Evolutionary conservation across 192 early-diverging fungal genomes (phyloP), one percentile per base, ranked within the genome.

Genomic region (Gamsiella multidivaricata): DNA sequence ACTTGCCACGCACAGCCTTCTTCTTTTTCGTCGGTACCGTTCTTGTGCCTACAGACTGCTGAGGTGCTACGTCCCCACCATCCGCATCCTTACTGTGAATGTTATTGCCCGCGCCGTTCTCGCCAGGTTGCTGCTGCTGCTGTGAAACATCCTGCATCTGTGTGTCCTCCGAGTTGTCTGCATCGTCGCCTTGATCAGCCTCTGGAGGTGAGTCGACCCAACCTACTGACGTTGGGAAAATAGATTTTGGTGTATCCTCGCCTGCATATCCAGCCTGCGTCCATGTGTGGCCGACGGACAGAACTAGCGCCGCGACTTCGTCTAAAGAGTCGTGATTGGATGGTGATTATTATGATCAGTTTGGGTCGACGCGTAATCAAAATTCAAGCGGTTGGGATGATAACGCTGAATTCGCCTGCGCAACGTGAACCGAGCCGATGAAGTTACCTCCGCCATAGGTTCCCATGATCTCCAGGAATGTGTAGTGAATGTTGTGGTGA

Each of bases 241-340:
- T 91, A 0, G 88, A 92, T 64, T 90, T 91, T 9, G 98, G 98
- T 33, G 89, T 86, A 81, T 99, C 97, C 70, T 98, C 97, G 59
- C 98, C 98, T n/a, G 96, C 95, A 81, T 93, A 98, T 54, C 98
- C 98, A 23, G 94, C 96, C 54, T 94, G 94, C 36, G 91, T 92
- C 82, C 88, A 91, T 45, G 89, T 88, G 65, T 91, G 89, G 42
- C 98, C 98, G 45, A 97, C 84, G 69, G 98, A 97, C 64, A 99
- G 74, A 34, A 99, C 96, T 20, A 99, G 70, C 9, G 95, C 97
- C 51, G 90, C 89, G 49, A 98, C 95, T 84, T 99, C 95, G 85
- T 99, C 96, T 89, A 72, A 49, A 5, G 28, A 32, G 29, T 57
- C 6, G 3, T 15, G 2, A 10, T 54, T 36, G 45, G 20, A 12